Percentiles rank a stretch among this genome's conserved stretches.
phyloP scores from a whole-genome alignment of 441 rosid species.

The Adansonia rubrostipa region DNA sequence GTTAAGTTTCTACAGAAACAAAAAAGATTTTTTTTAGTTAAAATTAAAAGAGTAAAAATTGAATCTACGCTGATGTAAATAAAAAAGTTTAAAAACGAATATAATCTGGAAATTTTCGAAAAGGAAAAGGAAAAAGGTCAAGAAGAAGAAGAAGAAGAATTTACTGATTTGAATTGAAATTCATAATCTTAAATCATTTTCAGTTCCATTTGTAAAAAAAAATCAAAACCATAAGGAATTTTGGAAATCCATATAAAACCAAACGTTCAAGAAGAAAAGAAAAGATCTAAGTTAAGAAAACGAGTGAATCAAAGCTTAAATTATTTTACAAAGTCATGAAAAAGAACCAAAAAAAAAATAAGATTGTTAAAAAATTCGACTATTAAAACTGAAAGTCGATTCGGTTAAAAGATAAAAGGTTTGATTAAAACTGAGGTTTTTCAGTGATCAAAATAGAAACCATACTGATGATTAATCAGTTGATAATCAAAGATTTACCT shows the following conservation, averaged over 20 bases:
- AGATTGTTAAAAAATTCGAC: background rate
- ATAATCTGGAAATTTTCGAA: background rate
- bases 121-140: slow-evolving; percentile 9
- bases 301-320: background rate
- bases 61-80: background rate
- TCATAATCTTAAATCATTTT: slow-evolving; percentile 19
- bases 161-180: slow-evolving; percentile 7
- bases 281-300: background rate
- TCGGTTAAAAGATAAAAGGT: slow-evolving; percentile 4
- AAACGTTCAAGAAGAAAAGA: background rate
- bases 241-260: background rate
- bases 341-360: background rate
- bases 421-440: background rate
- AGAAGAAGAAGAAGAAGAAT: background rate
- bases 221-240: background rate
- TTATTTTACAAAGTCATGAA: background rate
- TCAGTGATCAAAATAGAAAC: background rate
- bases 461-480: slow-evolving; percentile 5
- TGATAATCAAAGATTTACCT: slow-evolving; percentile 35
- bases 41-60: background rate
- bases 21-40: background rate
- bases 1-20: slow-evolving; percentile 27
- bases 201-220: background rate
- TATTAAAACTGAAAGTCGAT: background rate
- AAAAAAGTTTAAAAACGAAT: background rate